Base-by-base conservation (phyloP, 2,329 filamentous ascomycete species). In the Tricladium varicosporioides region DNA sequence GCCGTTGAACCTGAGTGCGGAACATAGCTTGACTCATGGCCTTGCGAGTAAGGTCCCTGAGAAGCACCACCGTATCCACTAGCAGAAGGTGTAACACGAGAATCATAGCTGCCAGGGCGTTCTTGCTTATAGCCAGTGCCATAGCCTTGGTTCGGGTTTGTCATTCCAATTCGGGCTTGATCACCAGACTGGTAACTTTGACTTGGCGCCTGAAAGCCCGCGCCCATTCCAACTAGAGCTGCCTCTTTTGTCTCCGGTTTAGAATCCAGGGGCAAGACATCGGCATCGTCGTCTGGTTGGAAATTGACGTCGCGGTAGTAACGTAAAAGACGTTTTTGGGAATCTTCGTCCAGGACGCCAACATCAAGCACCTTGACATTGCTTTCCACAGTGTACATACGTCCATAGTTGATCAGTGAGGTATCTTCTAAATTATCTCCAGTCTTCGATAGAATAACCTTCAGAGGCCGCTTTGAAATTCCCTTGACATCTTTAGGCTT, bases 361-460 rank as follows among this genome's bases (percentile, higher is more conserved):
- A 67, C 51, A 16, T 68, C 63, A 36, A 54, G 60, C 32, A 67
- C 63, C 40, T 66, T 67, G n/a, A 66, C 61, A 43, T 67, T 62
- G 1, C 56, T 52, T 40, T 67, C 63, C 0, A 66, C 60, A 7
- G 57, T 62, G 40, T 66, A 66, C 0, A 57, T 45, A 45, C 56
- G 54, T 1, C 53, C 60, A 47, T 67, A 67, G 49, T 67, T 64
- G 27, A 67, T 55, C 2, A 62, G 53, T 2, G 61, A 64, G 5
- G 56, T 56, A 7, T 65, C 59, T 14, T 43, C 45, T 2, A 66
- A 31, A 2, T 32, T 18, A 7, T 57, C 59, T 4, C 46, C 57
- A 18, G 43, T 42, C 14, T 54, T 54, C 1, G 60, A 55, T 2
- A 64, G 53, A 22, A 46, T 47, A 10, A 67, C 46, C 32, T 56